phyloP scores from a whole-genome alignment of 2,329 filamentous ascomycete species.

The Myriosclerotinia duriaeana region DNA sequence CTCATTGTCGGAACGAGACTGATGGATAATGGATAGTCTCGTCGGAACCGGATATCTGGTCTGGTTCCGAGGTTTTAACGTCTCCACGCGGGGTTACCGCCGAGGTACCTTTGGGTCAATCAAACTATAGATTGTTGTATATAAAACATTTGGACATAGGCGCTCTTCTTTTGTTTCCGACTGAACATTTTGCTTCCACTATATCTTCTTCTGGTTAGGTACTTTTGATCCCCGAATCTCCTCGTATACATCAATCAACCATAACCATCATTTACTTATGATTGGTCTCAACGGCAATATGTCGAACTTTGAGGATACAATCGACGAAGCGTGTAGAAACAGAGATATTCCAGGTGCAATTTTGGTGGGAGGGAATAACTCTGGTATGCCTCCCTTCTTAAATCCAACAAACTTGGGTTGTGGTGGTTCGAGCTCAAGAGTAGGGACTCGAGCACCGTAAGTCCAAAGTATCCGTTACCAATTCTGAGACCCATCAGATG shows the following conservation, averaged over 20 bases:
- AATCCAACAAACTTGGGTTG: background rate
- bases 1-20: background rate
- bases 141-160: background rate
- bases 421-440: background rate
- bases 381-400: slow-evolving; percentile 26
- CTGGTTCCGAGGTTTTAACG: background rate
- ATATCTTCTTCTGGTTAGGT: background rate
- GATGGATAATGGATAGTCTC: background rate
- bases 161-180: background rate
- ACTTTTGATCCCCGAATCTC: background rate
- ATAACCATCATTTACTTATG: background rate
- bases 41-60: no score
- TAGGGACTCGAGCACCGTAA: background rate
- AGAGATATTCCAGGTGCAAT: slow-evolving; percentile 32
- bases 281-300: slow-evolving; percentile 21
- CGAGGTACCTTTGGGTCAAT: background rate
- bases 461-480: background rate
- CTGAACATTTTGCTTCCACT: background rate
- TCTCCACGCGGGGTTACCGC: background rate
- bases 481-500: background rate
- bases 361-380: slow-evolving; percentile 27
- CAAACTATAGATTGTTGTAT: background rate
- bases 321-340: slow-evolving; percentile 29
- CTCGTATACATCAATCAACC: background rate
- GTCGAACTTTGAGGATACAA: slow-evolving; percentile 30